Evolutionary conservation across 129 eudicot species (phyloP).

Genomic region (Centella asiatica): DNA sequence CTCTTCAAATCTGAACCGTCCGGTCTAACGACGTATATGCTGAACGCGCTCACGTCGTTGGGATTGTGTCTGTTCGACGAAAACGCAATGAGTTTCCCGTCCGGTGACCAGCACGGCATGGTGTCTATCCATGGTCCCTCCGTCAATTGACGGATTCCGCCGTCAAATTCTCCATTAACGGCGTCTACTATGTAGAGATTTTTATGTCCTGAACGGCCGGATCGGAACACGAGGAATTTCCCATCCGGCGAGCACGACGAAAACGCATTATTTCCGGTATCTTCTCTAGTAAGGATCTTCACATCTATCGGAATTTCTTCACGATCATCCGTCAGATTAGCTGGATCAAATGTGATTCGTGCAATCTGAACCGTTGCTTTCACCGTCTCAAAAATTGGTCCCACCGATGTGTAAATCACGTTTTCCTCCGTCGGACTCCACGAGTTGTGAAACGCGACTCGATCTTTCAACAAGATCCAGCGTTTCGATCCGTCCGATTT

Average conservation of each 20-base stretch:
- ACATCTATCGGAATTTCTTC: constrained; percentile 23
- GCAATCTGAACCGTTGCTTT: constrained; percentile 62
- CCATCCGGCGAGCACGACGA: constrained; percentile 85
- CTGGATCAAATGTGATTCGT: constrained; percentile 42
- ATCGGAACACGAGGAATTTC: constrained; percentile 51
- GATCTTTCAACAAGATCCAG: constrained; percentile 49
- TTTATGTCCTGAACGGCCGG: constrained; percentile 80
- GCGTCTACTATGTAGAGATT: constrained; percentile 65
- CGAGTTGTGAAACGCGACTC: constrained; percentile 43
- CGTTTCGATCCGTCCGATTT: constrained; percentile 73
- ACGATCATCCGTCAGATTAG: constrained; percentile 15
- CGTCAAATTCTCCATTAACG: constrained; percentile 45
- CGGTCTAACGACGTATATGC: constrained; percentile 43
- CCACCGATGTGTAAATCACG: constrained; percentile 72
- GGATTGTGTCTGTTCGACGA: constrained; percentile 77
- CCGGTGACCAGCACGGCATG: constrained; percentile 94
- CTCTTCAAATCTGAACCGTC: constrained; percentile 55
- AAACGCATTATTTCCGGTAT: constrained; percentile 73
- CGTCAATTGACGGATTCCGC: constrained; percentile 56
- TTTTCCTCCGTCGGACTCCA: constrained; percentile 61
- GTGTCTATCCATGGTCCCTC: constrained; percentile 90
- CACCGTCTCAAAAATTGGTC: constrained; percentile 48
- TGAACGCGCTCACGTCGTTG: constrained; percentile 28
- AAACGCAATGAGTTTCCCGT: constrained; percentile 68
- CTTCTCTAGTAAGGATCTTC: constrained; percentile 60